Base-by-base conservation (phyloP, 2,329 filamentous ascomycete genomes). In the Ascochyta koolunga region DNA sequence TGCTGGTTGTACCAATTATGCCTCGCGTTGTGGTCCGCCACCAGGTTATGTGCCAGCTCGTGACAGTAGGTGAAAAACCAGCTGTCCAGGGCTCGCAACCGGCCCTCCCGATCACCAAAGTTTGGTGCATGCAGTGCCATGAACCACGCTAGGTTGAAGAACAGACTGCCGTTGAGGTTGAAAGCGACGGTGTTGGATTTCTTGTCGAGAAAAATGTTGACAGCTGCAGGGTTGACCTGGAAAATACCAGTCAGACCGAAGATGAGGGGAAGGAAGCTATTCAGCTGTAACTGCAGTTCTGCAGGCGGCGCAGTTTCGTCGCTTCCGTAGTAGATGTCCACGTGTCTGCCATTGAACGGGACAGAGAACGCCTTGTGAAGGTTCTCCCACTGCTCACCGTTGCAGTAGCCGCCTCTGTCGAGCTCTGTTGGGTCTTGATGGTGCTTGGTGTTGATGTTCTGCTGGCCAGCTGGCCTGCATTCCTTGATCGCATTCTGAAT, bases 1-100 rank as follows among this genome's bases (percentile, higher is more conserved):
- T 74, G 71, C 56, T 71, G 67, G 46, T 73, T 68, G 48, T 73
- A 75, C 72, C 72, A 75, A 22, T 60, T 71, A 48, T 74, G 71
- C 47, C 72, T 59, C 11, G 72, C 70, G 51, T 73, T 73, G 74
- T 98, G 93, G 59, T 86, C 83, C 32, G 78, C 77, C 8, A 96
- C 91, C 49, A 99, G 78, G 72, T 99, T 99, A 77, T 99, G 95
- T 53, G 95, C 93, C 73, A 99, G 78, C 77, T 99, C 96, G 72
- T 99, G 95, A 58, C 92, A 96, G 57, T 97, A 74, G n/a, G 95
- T 92, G 60, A 96, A 89, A 85, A 89, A 97, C 93, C 93, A 98
- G 2, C 90, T 90, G 56, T 95, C 89, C 4, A 85, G 80, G 19
- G 72, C 42, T 52, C 76, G 42, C 38, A 85, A 80, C 22, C 69